Conservation (phyloP, 2,329 filamentous ascomycete genomes). For the Colletotrichum siamense region DNA sequence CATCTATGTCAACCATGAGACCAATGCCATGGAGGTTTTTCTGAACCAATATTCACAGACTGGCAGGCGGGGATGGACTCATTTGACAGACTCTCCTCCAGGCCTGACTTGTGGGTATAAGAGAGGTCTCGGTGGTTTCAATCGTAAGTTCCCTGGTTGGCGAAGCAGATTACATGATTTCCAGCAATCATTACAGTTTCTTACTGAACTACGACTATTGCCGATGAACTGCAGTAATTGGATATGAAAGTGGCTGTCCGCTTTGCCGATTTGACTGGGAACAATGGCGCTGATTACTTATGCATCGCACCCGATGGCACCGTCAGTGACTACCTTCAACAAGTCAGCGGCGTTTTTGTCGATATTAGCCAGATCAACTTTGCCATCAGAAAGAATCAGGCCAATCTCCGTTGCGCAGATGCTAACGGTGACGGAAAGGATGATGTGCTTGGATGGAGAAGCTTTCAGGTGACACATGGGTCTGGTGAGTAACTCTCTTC, state of each 20-base stretch:
- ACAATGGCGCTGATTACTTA: conserved; percentile 34
- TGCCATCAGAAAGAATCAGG: conserved; percentile 33
- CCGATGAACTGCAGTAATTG: not conserved
- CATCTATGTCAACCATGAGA: conserved; percentile 31
- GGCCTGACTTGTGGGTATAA: conserved; percentile 26
- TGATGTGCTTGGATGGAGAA: conserved; percentile 41
- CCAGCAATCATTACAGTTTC: rapidly evolving
- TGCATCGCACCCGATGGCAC: conserved; percentile 34
- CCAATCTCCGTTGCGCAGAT: conserved; percentile 41
- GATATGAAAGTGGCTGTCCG: conserved; percentile 17
- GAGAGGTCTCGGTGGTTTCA: conserved; percentile 27
- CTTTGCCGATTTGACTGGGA: conserved; percentile 37
- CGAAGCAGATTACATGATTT: not conserved
- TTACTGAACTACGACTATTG: not conserved
- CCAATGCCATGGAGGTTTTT: conserved; percentile 28
- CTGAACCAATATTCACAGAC: conserved; percentile 25
- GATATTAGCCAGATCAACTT: conserved; percentile 33
- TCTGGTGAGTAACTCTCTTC: conserved; percentile 24
- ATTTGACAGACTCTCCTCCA: not conserved
- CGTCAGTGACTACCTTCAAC: conserved; percentile 28
- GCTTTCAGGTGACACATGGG: conserved; percentile 32
- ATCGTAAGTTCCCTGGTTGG: not conserved
- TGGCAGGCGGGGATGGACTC: not conserved
- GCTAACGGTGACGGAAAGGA: conserved; percentile 39
- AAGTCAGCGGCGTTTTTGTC: conserved; percentile 16